Evolutionary conservation across 257 asterid genomes (phyloP), one percentile per base, ranked within the genome.

Genomic region (Solanum piurae): DNA sequence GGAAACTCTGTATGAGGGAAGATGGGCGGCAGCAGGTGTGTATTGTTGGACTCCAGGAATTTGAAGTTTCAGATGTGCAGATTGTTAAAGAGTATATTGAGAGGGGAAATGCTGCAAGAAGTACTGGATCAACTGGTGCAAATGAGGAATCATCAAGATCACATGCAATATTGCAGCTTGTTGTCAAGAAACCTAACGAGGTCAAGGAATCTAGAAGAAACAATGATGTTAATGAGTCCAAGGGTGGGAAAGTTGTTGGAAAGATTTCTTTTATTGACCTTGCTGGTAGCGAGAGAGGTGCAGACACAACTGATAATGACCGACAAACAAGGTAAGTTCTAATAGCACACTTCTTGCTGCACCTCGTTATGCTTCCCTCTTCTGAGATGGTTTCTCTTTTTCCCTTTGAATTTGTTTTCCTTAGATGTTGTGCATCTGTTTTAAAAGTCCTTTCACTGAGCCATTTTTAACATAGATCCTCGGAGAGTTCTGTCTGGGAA

Each of bases 221-320:
- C 68, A 93, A 90, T 90, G 99, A 94, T 82, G 98, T 34, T 86
- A 96, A 97, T 92, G 99, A 95, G 49, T 84, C 97, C 86, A 94
- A 92, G 91, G 87, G 69, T 66, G 99, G 98, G 91, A 97, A 93
- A 92, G 97, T 96, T 86, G 98, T 98, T 7, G 99, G 99, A 89
- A 98, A 98, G 91, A 94, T 98, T 84, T 98, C 99, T 90, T 98
- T 98, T 87, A 98, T 98, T 93, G 99, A 98, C 92, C 99, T 98
- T 89, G 99, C 99, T 90, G 99, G 99, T 60, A 98, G 99, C 72
- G 99, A 98, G 91, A 95, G 99, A 91, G 99, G 99, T 88, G 99
- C 99, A 40, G 99, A 98, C 90, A 98, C 99, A 34, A 98, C 99
- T 64, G 99, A 98, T 91, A 98, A 96, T 92, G 99, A 98, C 90